phyloP scores from a whole-genome alignment of 345 rosid species.

The Eucalyptus curtisii region DNA sequence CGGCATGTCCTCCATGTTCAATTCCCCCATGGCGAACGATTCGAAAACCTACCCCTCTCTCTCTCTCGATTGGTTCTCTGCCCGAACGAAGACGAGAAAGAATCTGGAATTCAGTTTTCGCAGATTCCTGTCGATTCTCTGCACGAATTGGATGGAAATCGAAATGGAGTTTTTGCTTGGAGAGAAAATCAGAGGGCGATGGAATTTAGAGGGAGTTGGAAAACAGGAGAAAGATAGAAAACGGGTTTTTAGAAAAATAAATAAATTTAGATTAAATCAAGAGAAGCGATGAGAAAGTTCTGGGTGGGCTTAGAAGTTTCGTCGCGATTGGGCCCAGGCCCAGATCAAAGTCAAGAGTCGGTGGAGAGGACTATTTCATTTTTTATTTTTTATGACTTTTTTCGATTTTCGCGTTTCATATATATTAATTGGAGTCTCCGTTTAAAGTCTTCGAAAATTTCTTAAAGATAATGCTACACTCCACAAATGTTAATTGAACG shows the following conservation, averaged over 20 bases:
- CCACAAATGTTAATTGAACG: too few species aligned
- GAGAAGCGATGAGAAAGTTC: neutral
- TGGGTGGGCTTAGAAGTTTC: neutral
- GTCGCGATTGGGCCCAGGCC: neutral
- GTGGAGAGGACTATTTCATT: neutral
- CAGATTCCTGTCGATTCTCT: neutral
- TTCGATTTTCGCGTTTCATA: rapidly evolving
- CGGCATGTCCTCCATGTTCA: slow-evolving; percentile 48
- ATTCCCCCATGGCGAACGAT: slow-evolving; percentile 16
- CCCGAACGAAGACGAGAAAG: neutral
- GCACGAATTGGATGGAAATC: neutral
- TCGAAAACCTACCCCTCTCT: neutral
- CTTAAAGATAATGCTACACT: neutral
- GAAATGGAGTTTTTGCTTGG: neutral
- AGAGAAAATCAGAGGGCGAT: neutral
- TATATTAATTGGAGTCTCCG: rapidly evolving
- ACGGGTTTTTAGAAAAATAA: neutral
- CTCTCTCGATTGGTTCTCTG: neutral
- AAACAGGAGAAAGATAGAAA: neutral
- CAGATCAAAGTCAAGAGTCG: neutral
- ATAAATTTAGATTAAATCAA: neutral
- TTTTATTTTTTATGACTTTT: neutral
- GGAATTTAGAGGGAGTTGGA: neutral
- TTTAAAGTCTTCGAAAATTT: neutral
- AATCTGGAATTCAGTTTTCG: neutral